These are phyloP conservation scores for Xylariaceae sp. DNA, from an alignment of 2,329 filamentous ascomycete genomes.

Conservation along the genomic window DNA sequence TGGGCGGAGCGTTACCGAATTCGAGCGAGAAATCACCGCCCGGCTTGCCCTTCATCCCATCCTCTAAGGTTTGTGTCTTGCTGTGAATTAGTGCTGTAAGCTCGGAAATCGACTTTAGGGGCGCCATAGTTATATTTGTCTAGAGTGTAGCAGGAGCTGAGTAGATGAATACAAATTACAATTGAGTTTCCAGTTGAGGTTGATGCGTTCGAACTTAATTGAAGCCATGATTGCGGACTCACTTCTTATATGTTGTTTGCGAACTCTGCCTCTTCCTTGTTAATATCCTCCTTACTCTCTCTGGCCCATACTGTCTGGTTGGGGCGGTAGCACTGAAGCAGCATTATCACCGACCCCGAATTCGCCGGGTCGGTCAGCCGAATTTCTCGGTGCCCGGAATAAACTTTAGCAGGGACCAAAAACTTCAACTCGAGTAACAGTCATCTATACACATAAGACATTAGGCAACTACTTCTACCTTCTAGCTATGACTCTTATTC, in stretches of 20 bases:
- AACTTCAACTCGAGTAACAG: neutral
- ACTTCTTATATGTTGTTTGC: neutral
- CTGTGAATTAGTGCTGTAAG: constrained; percentile 33
- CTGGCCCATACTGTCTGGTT: no score
- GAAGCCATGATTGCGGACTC: neutral
- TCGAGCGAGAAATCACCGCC: constrained; percentile 32
- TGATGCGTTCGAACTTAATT: neutral
- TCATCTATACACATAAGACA: no score
- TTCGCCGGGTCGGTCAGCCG: neutral
- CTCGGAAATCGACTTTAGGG: constrained; percentile 32
- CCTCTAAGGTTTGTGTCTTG: constrained; percentile 27
- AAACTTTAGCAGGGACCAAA: neutral
- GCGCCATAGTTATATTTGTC: constrained; percentile 29
- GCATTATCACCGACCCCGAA: constrained; percentile 24
- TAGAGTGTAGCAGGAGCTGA: no score
- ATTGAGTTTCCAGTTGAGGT: neutral
- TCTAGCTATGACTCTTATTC: neutral
- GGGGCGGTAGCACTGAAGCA: constrained; percentile 12
- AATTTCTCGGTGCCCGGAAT: constrained; percentile 8
- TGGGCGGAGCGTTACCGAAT: constrained; percentile 22
- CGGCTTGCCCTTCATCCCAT: constrained; percentile 28
- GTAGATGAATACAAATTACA: neutral
- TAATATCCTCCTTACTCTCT: neutral
- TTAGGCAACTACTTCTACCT: neutral
- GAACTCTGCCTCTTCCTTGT: neutral